Base-by-base conservation (phyloP, 768 basidiomycete species). In the Dentipellis sp. region DNA sequence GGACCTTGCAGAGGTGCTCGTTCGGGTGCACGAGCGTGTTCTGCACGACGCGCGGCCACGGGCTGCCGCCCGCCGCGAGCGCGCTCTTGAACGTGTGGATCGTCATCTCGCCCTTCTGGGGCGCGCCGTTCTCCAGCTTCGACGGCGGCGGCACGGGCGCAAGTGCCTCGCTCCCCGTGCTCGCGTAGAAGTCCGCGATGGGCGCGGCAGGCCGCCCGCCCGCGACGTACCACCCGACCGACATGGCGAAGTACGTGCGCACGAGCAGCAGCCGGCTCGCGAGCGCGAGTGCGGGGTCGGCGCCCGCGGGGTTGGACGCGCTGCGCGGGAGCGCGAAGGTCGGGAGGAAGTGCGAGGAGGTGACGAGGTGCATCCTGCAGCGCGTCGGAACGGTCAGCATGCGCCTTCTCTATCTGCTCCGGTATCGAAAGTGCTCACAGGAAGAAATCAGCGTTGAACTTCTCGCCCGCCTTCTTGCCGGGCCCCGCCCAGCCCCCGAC, bases 331-430 rank as follows among this genome's bases (percentile, higher is more conserved):
- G 51, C 80, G 76, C 61, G 45, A 82, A 56, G 1, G 83, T 77
- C 0, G 80, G 73, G 23, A 86, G 63, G 72, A 87, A 85, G 17
- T 85, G 63, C 3, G 79, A 73, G 3, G 84, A 85, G 0, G 86
- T 90, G 39, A 87, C 76, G 1, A 83, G 68, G 59, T 82, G 87
- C 70, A 84, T 80, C 42, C 42, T 45, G 12, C 84, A 88, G 39
- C 1, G 3, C 11, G 12, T 19, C 9, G 29, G 29, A 29, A 29
- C 29, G 59, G 76, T 10, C 82, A 77, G 14, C 83, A n/a, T n/a
- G n/a, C n/a, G n/a, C n/a, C n/a, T n/a, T n/a, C n/a, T n/a, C n/a
- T n/a, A n/a, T n/a, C n/a, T n/a, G n/a, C n/a, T n/a, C n/a, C n/a
- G n/a, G n/a, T n/a, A n/a, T n/a, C n/a, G n/a, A n/a, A 54, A 34